A percentile compares a stretch with the other conserved stretches of the same genome.
Conservation (phyloP, 2,329 filamentous ascomycete genomes). For the Apiospora aurea region DNA sequence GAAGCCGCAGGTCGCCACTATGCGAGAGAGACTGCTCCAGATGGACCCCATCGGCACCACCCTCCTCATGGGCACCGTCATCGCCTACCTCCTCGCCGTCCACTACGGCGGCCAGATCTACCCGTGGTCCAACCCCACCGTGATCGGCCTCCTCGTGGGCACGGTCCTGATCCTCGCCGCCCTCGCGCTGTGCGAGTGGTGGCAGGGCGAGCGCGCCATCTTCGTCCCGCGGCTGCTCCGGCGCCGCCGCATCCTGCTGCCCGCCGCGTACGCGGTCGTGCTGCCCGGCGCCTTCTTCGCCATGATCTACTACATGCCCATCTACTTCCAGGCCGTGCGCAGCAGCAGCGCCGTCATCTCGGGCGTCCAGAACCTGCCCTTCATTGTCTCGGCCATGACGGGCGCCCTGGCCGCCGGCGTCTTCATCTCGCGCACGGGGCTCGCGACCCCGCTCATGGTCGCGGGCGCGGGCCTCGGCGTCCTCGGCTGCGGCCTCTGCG, state of each 20-base stretch:
- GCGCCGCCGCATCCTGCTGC: slow-evolving; percentile 50
- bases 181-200: slow-evolving; percentile 56
- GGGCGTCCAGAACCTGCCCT: slow-evolving; percentile 60
- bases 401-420: slow-evolving; percentile 51
- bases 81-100: slow-evolving; percentile 42
- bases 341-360: slow-evolving; percentile 57
- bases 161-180: slow-evolving; percentile 53
- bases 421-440: slow-evolving; percentile 44
- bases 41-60: slow-evolving; percentile 30
- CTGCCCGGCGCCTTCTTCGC: slow-evolving; percentile 61
- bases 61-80: slow-evolving; percentile 30
- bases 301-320: slow-evolving; percentile 60
- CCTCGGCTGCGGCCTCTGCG: slow-evolving; percentile 59
- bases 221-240: slow-evolving; percentile 57
- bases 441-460: slow-evolving; percentile 51
- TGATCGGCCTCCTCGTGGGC: slow-evolving; percentile 60
- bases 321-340: slow-evolving; percentile 61
- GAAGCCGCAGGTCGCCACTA: background rate
- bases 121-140: slow-evolving; percentile 51
- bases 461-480: slow-evolving; percentile 43
- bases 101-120: slow-evolving; percentile 46
- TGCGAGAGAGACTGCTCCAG: slow-evolving; percentile 24
- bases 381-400: slow-evolving; percentile 55
- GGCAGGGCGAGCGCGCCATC: slow-evolving; percentile 55
- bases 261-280: slow-evolving; percentile 50